phyloP scores from a whole-genome alignment of 495 filamentous ascomycete genomes.

The Daldinia loculata region DNA sequence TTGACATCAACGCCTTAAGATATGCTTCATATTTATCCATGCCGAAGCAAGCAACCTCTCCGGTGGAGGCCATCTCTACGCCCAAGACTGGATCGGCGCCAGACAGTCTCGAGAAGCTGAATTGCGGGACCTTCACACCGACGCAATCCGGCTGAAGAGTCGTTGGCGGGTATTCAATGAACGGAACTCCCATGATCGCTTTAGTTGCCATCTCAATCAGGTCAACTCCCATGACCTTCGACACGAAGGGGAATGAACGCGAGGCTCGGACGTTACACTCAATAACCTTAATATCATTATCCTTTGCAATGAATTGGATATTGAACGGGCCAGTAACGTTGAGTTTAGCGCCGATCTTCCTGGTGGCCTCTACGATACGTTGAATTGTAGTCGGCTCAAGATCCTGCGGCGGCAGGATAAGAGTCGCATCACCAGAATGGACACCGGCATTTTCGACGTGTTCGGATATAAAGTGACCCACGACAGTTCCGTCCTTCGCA shows the following conservation, averaged over 20 bases:
- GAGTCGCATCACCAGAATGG: conserved; percentile 93
- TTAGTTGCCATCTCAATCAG: conserved; percentile 99
- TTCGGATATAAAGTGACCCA: conserved; percentile 94
- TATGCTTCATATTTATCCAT: conserved; percentile 97
- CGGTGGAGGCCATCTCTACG: conserved; percentile 99
- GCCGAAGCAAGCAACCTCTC: conserved; percentile 97
- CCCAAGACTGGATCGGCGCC: conserved; percentile 96
- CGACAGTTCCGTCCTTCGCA: conserved; percentile 82
- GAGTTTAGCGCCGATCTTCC: conserved; percentile 92
- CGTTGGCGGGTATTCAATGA: conserved; percentile 80
- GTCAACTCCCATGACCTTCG: conserved; percentile 98
- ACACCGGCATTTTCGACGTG: conserved; percentile 97
- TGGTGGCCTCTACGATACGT: conserved; percentile 91
- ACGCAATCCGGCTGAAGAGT: conserved; percentile 82
- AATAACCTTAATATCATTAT: conserved; percentile 99
- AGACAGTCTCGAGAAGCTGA: conserved; percentile 96
- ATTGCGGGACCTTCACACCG: conserved; percentile 97
- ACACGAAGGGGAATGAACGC: conserved; percentile 96
- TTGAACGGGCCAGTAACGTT: conserved; percentile 98
- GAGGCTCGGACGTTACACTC: conserved; percentile 98
- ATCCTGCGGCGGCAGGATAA: conserved; percentile 95
- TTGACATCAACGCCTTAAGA: conserved; percentile 92
- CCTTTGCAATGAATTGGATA: conserved; percentile 99
- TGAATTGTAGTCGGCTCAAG: conserved; percentile 86
- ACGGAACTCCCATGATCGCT: conserved; percentile 87